A percentile compares a stretch with the other conserved stretches of the same genome.
Evolutionary conservation across 75 land plant species (phyloP).

Genomic region (Cunninghamia lanceolata): DNA sequence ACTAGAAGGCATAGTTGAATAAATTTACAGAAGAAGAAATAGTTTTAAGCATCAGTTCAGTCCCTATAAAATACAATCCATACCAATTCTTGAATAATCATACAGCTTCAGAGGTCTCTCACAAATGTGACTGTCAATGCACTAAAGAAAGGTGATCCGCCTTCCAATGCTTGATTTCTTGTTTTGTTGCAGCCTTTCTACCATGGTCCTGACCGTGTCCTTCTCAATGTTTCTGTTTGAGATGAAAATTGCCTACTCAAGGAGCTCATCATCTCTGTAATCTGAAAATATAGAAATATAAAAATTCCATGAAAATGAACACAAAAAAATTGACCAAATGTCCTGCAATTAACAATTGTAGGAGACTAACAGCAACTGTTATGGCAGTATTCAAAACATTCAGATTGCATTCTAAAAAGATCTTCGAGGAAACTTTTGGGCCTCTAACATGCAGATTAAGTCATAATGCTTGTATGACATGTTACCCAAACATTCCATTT

Average conservation of each 20-base stretch:
- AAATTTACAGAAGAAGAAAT: not conserved
- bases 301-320: not conserved
- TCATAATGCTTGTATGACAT: not conserved
- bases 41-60: not conserved
- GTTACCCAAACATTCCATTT: not conserved
- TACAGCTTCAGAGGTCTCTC: not conserved
- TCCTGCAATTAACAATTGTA: not conserved
- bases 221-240: conserved; percentile 28
- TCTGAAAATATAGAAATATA: conserved; percentile 17
- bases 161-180: not conserved
- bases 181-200: conserved; percentile 9
- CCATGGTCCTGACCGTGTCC: conserved; percentile 59
- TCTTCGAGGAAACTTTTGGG: not conserved
- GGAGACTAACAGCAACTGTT: not conserved
- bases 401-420: not conserved
- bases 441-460: not conserved
- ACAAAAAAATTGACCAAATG: not conserved
- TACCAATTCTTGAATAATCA: not conserved
- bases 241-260: conserved; percentile 11
- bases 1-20: not conserved
- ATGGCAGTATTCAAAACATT: not conserved
- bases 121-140: not conserved
- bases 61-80: not conserved
- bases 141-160: not conserved
- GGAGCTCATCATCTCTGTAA: conserved; percentile 25